Evolutionary conservation across 2,329 filamentous ascomycete genomes (phyloP).

Genomic region (Aspergillus niger): DNA sequence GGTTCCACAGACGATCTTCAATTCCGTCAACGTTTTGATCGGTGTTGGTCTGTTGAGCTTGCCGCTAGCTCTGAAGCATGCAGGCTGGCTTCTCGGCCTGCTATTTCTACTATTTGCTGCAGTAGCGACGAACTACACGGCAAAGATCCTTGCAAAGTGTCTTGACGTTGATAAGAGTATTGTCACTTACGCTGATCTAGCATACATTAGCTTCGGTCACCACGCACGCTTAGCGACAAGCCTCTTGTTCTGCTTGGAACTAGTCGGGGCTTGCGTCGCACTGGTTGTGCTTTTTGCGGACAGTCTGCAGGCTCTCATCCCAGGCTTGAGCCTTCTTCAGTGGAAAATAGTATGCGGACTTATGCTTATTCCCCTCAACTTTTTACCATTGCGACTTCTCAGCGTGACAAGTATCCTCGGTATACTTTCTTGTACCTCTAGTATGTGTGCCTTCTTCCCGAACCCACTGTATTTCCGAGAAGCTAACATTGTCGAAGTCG

Average conservation of each 20-base stretch:
- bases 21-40: slow-evolving; percentile 90
- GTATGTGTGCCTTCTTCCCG: slow-evolving; percentile 57
- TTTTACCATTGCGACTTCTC: slow-evolving; percentile 77
- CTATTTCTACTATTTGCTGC: slow-evolving; percentile 73
- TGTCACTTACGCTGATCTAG: slow-evolving; percentile 92
- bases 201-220: slow-evolving; percentile 84
- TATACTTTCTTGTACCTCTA: slow-evolving; percentile 86
- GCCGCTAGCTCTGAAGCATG: slow-evolving; percentile 82
- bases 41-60: slow-evolving; percentile 87
- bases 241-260: slow-evolving; percentile 82
- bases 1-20: slow-evolving; percentile 91
- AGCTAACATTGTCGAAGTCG: slow-evolving; percentile 59
- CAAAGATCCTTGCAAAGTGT: slow-evolving; percentile 80
- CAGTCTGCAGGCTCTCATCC: slow-evolving; percentile 76
- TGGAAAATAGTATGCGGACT: slow-evolving; percentile 88
- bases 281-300: slow-evolving; percentile 92
- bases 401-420: slow-evolving; percentile 91
- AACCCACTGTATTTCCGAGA: slow-evolving; percentile 4
- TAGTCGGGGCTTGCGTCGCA: slow-evolving; percentile 85
- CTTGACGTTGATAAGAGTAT: slow-evolving; percentile 81
- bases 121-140: slow-evolving; percentile 79
- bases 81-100: slow-evolving; percentile 84
- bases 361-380: slow-evolving; percentile 78
- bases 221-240: slow-evolving; percentile 80
- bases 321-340: slow-evolving; percentile 64